Evolutionary conservation across 805 yeast genomes (phyloP).

Genomic region (Yarrowia sp.): DNA sequence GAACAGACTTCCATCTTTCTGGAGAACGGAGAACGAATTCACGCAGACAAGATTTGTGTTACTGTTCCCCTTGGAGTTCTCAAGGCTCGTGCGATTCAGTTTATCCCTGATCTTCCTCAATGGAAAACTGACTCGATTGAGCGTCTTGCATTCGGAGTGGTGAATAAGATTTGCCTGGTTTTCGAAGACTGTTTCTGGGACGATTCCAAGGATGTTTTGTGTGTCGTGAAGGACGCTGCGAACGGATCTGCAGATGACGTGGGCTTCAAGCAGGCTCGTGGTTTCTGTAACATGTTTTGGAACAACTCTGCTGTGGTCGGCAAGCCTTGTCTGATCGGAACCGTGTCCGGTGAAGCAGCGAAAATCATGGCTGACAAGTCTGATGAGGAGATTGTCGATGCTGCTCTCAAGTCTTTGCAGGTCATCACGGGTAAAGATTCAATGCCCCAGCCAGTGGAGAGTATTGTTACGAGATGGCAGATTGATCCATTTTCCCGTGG

Average conservation of each 20-base stretch:
- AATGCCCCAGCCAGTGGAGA: slow-evolving; percentile 36
- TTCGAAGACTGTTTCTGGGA: slow-evolving; percentile 43
- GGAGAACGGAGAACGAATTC: slow-evolving; percentile 42
- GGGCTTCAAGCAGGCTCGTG: slow-evolving; percentile 35
- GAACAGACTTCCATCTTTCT: slow-evolving; percentile 37
- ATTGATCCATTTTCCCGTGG: slow-evolving; percentile 75
- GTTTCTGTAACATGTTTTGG: slow-evolving; percentile 42
- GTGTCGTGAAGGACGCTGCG: slow-evolving; percentile 36
- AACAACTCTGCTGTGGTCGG: slow-evolving; percentile 40
- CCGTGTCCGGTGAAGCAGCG: slow-evolving; percentile 42
- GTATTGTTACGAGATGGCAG: slow-evolving; percentile 70
- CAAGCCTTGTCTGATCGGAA: slow-evolving; percentile 41
- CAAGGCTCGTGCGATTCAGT: slow-evolving; percentile 40
- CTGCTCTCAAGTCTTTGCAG: slow-evolving; percentile 36
- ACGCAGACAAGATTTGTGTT: slow-evolving; percentile 41
- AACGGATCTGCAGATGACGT: slow-evolving; percentile 28
- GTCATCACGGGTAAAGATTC: slow-evolving; percentile 32
- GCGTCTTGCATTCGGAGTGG: slow-evolving; percentile 41
- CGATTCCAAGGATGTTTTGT: slow-evolving; percentile 35
- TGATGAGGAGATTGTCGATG: slow-evolving; percentile 39
- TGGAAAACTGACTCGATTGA: slow-evolving; percentile 42
- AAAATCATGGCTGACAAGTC: slow-evolving; percentile 33
- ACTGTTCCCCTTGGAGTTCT: slow-evolving; percentile 44
- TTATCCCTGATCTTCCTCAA: slow-evolving; percentile 43
- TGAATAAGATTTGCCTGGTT: slow-evolving; percentile 41